phyloP scores from a whole-genome alignment of 176 grass and related monocot genomes.

The Triticum timopheevii region DNA sequence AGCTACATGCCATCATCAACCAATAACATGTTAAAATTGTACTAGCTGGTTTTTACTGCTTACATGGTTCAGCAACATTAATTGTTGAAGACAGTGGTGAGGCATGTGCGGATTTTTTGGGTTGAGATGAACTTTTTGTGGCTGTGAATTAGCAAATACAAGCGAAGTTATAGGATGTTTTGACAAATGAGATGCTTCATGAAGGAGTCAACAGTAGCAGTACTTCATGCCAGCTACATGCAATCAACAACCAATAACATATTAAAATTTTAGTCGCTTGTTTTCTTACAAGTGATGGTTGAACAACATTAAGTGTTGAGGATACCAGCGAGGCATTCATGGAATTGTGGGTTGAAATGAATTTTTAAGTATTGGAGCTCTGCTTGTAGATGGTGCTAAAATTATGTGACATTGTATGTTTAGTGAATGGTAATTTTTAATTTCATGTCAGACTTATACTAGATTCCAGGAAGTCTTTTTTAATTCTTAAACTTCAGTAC shows the following conservation, averaged over 20 bases:
- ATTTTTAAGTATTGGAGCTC: conserved; percentile 1
- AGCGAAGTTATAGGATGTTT: neutral
- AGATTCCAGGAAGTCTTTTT: neutral
- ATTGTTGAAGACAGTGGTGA: conserved; percentile 15
- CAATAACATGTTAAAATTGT: conserved; percentile 19
- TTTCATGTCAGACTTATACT: neutral
- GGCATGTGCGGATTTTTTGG: conserved; percentile 12
- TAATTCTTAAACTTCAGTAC: neutral
- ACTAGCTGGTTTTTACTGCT: conserved; percentile 15
- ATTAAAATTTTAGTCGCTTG: neutral
- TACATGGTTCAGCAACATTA: conserved; percentile 23
- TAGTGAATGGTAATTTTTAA: neutral
- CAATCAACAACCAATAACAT: neutral
- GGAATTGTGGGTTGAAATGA: conserved; percentile 7
- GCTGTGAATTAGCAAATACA: neutral
- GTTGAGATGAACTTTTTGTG: neutral
- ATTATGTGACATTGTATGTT: neutral
- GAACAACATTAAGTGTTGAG: conserved; percentile 8
- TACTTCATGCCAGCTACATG: conserved; percentile 8
- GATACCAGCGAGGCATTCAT: neutral
- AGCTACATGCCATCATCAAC: conserved; percentile 9
- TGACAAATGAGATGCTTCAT: neutral
- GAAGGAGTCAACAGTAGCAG: conserved; percentile 4
- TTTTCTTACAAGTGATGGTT: neutral
- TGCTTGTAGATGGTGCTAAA: neutral